Evolutionary conservation across 768 basidiomycete genomes (phyloP), one percentile per base, ranked within the genome.

Genomic region (Tremella yokohamensis): DNA sequence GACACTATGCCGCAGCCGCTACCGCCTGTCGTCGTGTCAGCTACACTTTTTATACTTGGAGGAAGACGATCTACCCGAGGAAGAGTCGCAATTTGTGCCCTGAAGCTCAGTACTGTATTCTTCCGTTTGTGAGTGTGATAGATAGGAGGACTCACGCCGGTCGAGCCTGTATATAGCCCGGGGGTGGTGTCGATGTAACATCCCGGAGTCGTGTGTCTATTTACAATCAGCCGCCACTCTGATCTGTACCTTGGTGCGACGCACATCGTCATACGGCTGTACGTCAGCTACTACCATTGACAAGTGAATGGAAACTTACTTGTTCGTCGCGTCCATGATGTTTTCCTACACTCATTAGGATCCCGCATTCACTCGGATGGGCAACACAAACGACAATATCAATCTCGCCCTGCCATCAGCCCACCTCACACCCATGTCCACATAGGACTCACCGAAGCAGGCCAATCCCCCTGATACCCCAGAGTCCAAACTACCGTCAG

Each of bases 1-100:
- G 91, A 89, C 0, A 81, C 83, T 61, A 90, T 79, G 38, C 85
- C 85, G 64, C 90, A 91, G 7, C 90, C 90, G 44, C 84, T 80
- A 2, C 65, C 64, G 29, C 72, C 74, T 76, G 49, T 18, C 1
- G n/a, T 18, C 38, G 8, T 6, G 49, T 24, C 19, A 12, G 15
- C 6, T 47, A 3, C 50, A 9, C 22, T 47, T 44, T 16, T 20
- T 22, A 15, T n/a, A 52, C 9, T 16, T 37, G 52, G 45, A 15
- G 48, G n/a, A 13, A 49, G 24, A 55, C 11, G 29, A 34, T 34
- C 29, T n/a, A 58, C 57, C 57, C 18, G 54, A 42, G 25, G 54
- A 44, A 25, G 38, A 26, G 29, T 59, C 59, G 40, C 54, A 64
- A n/a, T 50, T 39, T 39, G 53, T 40, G 38, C 59, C 59, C 57